A percentile compares a stretch with the other conserved stretches of the same genome.
phyloP scores from a whole-genome alignment of 495 filamentous ascomycete genomes.

The Hypoxylon intermedium region DNA sequence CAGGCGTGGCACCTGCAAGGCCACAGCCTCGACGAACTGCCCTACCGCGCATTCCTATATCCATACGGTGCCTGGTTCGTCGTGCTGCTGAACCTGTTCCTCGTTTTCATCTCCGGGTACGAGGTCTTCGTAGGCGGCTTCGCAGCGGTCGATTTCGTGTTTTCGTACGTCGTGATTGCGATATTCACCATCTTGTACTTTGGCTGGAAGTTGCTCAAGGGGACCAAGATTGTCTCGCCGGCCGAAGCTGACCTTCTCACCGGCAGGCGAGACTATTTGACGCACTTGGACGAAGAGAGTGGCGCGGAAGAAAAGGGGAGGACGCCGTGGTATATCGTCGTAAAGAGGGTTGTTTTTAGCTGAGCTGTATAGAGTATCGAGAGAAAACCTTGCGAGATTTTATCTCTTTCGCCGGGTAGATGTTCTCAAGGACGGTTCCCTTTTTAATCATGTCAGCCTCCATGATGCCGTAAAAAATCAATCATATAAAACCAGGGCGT shows the following conservation, averaged over 20 bases:
- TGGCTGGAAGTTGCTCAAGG: slow-evolving; percentile 60
- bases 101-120: slow-evolving; percentile 54
- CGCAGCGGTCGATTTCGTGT: slow-evolving; percentile 53
- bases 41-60: slow-evolving; percentile 65
- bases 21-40: slow-evolving; percentile 61
- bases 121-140: slow-evolving; percentile 57
- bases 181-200: slow-evolving; percentile 63
- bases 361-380: too few species aligned
- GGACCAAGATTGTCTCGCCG: slow-evolving; percentile 53
- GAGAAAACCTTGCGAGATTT: too few species aligned
- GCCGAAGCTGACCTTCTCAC: slow-evolving; percentile 63
- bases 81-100: slow-evolving; percentile 59
- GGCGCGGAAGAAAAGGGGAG: neutral
- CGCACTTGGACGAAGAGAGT: neutral
- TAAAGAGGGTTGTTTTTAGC: slow-evolving; percentile 33
- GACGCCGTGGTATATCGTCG: slow-evolving; percentile 31
- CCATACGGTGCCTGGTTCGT: slow-evolving; percentile 69
- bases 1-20: slow-evolving; percentile 66
- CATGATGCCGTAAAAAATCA: too few species aligned
- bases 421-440: too few species aligned
- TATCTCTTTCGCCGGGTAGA: too few species aligned
- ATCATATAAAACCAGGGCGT: too few species aligned
- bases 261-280: slow-evolving; percentile 53
- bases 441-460: too few species aligned
- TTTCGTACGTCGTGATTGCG: slow-evolving; percentile 62